phyloP scores from a whole-genome alignment of 2,329 filamentous ascomycete species.

The Colletotrichum lupini region DNA sequence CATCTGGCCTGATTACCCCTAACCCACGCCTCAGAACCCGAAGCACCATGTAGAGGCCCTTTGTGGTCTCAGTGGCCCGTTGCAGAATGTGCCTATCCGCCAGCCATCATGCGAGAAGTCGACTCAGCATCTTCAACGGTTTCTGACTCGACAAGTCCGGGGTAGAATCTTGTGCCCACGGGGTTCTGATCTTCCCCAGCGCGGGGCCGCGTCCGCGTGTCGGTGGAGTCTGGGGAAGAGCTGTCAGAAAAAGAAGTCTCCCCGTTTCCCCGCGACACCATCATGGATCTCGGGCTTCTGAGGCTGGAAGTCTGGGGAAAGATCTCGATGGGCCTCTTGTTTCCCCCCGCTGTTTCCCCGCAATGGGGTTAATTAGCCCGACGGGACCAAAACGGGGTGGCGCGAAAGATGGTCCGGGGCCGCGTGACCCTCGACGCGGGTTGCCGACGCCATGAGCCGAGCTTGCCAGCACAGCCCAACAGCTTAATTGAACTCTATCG shows the following conservation, averaged over 20 bases:
- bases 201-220: background rate
- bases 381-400: background rate
- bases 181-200: background rate
- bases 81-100: background rate
- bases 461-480: background rate
- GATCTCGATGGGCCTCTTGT: background rate
- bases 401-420: background rate
- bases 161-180: constrained; percentile 6
- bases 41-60: background rate
- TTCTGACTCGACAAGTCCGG: constrained; percentile 21
- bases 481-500: background rate
- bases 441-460: constrained; percentile 2
- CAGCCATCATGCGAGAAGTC: background rate
- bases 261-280: background rate
- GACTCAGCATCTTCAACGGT: background rate
- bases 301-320: background rate
- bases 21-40: background rate
- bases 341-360: background rate
- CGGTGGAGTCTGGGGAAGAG: background rate
- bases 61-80: background rate
- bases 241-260: background rate
- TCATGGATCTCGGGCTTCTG: background rate
- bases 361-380: background rate
- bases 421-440: background rate
- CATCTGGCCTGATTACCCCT: background rate